These are phyloP conservation scores for Penicillium flavigenum DNA, from an alignment of 495 filamentous ascomycete species.

Conservation along the genomic window DNA sequence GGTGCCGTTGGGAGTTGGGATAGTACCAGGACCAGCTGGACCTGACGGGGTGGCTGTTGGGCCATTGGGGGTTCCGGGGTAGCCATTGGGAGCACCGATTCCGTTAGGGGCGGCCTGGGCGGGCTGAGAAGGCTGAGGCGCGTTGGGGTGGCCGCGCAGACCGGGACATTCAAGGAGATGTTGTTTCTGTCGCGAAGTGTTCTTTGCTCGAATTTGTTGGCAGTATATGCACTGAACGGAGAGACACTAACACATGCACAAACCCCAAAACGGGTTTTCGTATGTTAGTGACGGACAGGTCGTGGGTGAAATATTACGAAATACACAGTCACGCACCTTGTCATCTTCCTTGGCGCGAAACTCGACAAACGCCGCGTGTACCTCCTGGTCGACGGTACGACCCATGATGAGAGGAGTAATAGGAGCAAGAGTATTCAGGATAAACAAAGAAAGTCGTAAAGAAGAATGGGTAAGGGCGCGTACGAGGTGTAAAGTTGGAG, in stretches of 20 bases:
- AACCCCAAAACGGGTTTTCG: slow-evolving; percentile 27
- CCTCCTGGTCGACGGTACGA: slow-evolving; percentile 57
- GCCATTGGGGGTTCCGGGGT: slow-evolving; percentile 47
- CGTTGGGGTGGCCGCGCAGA: slow-evolving; percentile 47
- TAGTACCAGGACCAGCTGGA: slow-evolving; percentile 34
- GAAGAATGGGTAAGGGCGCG: slow-evolving; percentile 13
- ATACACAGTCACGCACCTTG: slow-evolving; percentile 55
- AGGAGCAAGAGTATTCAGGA: background rate
- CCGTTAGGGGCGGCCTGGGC: slow-evolving; percentile 43
- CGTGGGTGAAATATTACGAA: slow-evolving; percentile 49
- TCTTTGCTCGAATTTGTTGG: slow-evolving; percentile 58
- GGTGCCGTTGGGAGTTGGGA: slow-evolving; percentile 40
- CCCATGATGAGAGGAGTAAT: slow-evolving; percentile 44
- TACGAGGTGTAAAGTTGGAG: slow-evolving; percentile 14
- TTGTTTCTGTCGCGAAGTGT: slow-evolving; percentile 57
- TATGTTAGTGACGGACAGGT: slow-evolving; percentile 37
- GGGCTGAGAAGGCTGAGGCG: slow-evolving; percentile 44
- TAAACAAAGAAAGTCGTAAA: slow-evolving; percentile 4
- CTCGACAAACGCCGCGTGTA: slow-evolving; percentile 59
- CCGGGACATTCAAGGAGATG: slow-evolving; percentile 56
- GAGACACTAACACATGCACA: slow-evolving; percentile 46
- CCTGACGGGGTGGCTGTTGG: slow-evolving; percentile 37
- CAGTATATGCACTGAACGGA: slow-evolving; percentile 61
- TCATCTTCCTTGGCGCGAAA: slow-evolving; percentile 62
- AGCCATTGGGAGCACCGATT: slow-evolving; percentile 46